Evolutionary conservation across 768 basidiomycete genomes (phyloP).

Genomic region (Sarcomyxa edulis): DNA sequence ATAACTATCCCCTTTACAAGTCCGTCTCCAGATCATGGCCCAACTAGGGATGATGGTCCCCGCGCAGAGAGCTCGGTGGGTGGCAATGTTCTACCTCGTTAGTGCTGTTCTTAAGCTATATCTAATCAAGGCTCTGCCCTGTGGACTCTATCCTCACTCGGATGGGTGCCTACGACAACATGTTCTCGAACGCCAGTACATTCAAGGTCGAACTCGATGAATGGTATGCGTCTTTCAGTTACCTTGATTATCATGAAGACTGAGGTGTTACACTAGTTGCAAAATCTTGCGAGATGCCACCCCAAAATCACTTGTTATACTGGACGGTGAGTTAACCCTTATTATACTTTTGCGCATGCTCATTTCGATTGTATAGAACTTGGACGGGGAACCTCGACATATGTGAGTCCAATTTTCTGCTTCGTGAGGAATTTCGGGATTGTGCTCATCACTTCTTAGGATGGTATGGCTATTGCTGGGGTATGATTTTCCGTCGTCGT

Average conservation of each 20-base stretch:
- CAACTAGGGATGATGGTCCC: conserved; percentile 96
- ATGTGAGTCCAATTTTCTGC: conserved; percentile 35
- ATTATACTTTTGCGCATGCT: conserved; percentile 5
- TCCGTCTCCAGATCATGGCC: conserved; percentile 72
- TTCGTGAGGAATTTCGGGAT: conserved; percentile 7
- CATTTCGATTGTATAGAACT: conserved; percentile 54
- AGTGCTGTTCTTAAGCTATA: too few relatives aligned
- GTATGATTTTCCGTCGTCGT: conserved; percentile 30
- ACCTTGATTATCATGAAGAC: neutral
- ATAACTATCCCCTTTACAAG: too few relatives aligned
- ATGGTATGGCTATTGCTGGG: conserved; percentile 98
- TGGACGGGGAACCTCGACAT: conserved; percentile 93
- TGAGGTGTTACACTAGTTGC: conserved; percentile 46
- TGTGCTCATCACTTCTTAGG: conserved; percentile 35
- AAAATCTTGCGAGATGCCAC: conserved; percentile 94
- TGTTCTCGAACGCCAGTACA: conserved; percentile 91
- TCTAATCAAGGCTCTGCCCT: conserved; percentile 61
- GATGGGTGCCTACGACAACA: conserved; percentile 98
- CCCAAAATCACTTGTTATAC: conserved; percentile 87
- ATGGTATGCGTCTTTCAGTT: conserved; percentile 50
- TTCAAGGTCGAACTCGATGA: conserved; percentile 99
- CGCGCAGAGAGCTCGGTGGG: conserved; percentile 71
- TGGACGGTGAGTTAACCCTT: conserved; percentile 67
- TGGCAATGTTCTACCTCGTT: neutral
- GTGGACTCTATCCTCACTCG: conserved; percentile 91